A percentile compares a stretch with the other conserved stretches of the same genome.
These are phyloP conservation scores for Termitomyces sp. DNA, from an alignment of 768 basidiomycete species.

Conservation along the genomic window DNA sequence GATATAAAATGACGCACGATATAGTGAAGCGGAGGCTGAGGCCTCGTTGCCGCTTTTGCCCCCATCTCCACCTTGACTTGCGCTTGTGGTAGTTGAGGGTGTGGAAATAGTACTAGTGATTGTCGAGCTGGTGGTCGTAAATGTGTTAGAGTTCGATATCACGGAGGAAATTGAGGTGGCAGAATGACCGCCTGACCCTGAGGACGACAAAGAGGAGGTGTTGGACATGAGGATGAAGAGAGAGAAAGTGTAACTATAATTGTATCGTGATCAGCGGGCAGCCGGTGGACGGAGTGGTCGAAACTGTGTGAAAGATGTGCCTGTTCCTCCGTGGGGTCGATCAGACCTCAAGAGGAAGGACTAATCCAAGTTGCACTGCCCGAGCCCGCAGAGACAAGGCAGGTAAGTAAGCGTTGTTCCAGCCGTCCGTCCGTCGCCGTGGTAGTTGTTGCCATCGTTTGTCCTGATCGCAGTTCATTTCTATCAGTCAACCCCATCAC, in stretches of 20 bases:
- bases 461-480: neutral
- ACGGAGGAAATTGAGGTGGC: neutral
- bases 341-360: neutral
- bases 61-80: neutral
- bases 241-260: neutral
- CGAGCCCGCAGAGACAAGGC: neutral
- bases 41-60: neutral
- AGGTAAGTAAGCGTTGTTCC: neutral
- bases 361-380: neutral
- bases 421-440: constrained; percentile 1
- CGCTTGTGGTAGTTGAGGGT: neutral
- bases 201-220: neutral
- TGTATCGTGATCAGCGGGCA: neutral
- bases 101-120: no score
- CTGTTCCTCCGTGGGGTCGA: neutral
- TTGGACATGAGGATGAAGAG: neutral
- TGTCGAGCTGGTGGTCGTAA: no score
- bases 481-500: neutral
- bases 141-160: neutral
- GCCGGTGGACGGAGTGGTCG: neutral
- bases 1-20: constrained; percentile 23
- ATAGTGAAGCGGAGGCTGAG: constrained; percentile 21
- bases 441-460: neutral
- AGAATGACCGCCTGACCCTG: neutral
- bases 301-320: neutral